phyloP scores from a whole-genome alignment of 768 basidiomycete species.

The Tephrocybe sp. region DNA sequence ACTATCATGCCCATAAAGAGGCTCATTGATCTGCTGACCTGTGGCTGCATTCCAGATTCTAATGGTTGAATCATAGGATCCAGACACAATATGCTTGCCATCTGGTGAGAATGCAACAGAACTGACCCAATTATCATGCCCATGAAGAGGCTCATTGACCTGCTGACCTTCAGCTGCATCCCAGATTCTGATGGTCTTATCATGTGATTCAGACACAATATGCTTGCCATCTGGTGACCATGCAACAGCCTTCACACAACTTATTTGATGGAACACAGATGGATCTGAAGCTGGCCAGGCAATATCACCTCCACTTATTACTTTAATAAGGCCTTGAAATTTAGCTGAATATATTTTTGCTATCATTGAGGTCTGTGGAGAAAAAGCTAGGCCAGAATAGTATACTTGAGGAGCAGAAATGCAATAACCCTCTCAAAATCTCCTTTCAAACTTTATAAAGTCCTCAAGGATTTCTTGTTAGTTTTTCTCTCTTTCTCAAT shows the following conservation, averaged over 20 bases:
- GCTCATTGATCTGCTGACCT: too few relatives aligned
- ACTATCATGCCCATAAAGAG: too few relatives aligned
- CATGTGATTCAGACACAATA: not conserved
- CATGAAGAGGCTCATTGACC: too few relatives aligned
- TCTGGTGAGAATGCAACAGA: too few relatives aligned
- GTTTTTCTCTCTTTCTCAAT: not conserved
- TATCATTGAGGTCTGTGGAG: not conserved
- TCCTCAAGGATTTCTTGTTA: not conserved
- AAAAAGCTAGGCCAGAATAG: not conserved
- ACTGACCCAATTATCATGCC: too few relatives aligned
- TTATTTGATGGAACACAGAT: not conserved
- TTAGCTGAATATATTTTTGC: not conserved
- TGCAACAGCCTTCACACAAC: not conserved
- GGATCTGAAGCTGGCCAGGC: not conserved
- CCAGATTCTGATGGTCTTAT: slow-evolving; percentile 3
- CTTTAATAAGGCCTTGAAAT: slow-evolving; percentile 7
- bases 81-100: too few relatives aligned
- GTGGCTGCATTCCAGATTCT: too few relatives aligned
- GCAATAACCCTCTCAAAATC: not conserved
- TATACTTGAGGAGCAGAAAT: not conserved
- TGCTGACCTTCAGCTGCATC: not conserved
- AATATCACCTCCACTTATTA: not conserved
- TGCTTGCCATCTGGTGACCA: not conserved
- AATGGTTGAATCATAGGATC: too few relatives aligned
- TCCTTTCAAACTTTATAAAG: not conserved